phyloP scores from a whole-genome alignment of 2,329 filamentous ascomycete species.

The Coniochaeta sp. region DNA sequence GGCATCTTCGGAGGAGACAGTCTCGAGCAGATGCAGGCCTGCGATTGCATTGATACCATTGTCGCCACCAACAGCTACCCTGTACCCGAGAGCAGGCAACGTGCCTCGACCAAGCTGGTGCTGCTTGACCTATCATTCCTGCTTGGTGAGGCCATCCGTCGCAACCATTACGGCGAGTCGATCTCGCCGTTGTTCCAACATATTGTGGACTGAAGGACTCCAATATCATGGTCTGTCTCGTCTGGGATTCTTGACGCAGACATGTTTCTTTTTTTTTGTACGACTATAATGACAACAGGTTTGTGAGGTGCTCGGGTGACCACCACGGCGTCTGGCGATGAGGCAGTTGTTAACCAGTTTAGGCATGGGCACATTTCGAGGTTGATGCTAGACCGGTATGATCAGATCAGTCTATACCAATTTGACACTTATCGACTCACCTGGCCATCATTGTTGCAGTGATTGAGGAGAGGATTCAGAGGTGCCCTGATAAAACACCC shows the following conservation, averaged over 20 bases:
- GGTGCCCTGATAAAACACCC: constrained; percentile 25
- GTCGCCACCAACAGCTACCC: constrained; percentile 98
- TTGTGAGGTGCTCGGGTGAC: constrained; percentile 8
- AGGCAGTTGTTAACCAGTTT: not conserved
- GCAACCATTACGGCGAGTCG: constrained; percentile 93
- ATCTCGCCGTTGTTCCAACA: constrained; percentile 65
- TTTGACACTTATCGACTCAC: not conserved
- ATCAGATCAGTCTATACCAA: not conserved
- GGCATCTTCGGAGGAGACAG: constrained; percentile 88
- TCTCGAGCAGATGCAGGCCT: constrained; percentile 81
- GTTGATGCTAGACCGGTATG: not conserved
- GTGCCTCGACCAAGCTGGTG: constrained; percentile 72
- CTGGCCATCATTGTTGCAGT: not conserved
- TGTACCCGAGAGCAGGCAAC: constrained; percentile 67
- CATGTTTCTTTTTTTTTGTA: constrained; percentile 8
- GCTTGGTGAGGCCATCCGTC: constrained; percentile 83
- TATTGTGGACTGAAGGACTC: constrained; percentile 35
- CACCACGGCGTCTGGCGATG: constrained; percentile 1
- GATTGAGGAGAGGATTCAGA: not conserved
- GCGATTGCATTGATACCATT: constrained; percentile 88
- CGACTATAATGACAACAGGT: constrained; percentile 14
- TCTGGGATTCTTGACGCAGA: not conserved
- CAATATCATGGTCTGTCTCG: constrained; percentile 7
- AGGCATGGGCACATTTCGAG: not conserved
- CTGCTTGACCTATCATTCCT: constrained; percentile 84